Base-by-base conservation (phyloP, 2,329 filamentous ascomycete species). In the Aotearoamyces nothofagi region DNA sequence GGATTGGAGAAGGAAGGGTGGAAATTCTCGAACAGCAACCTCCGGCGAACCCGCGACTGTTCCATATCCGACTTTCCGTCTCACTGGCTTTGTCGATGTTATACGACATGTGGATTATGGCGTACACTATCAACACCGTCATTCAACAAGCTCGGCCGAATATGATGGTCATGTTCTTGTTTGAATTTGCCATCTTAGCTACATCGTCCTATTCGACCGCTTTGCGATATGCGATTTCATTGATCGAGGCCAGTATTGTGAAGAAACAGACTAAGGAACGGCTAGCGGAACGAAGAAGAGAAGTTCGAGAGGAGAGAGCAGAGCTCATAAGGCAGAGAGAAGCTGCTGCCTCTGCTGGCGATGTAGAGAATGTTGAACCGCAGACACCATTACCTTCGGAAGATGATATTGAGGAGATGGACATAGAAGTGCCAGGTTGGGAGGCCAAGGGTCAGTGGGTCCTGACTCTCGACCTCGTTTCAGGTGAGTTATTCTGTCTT, bases 121-220 rank as follows among this genome's bases (percentile, higher is more conserved):
- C 66, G 27, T 94, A 93, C 51, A 77, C 79, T 33, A 64, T 92
- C 36, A 69, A 74, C 15, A 82, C 78, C 0, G 86, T 96, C 17
- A 73, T 94, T 27, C 74, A 80, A 33, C 76, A 92, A 49, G 82
- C 87, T 2, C 68, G 79, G n/a, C 84, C 87, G 1, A 90, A 92
- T 34, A 96, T 98, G 80, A 98, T 96, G 84, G 84, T 98, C 38
- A 96, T 98, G 84, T 98, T 98, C 47, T 73, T 92, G 5, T 98
- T 98, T 44, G 90, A 98, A 52, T 96, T 96, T 48, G 86, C 87
- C 20, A 75, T 98, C 24, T 58, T 96, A 35, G 66, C 73, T 3
- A 77, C 92, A 7, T 76, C 75, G 29, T 92, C 87, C 1, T 61
- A 73, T 29, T 84, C 87, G 26, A 93, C 84, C 0, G 66, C 70